Conservation (phyloP, 768 basidiomycete genomes). For the Lactarius trivialis region DNA sequence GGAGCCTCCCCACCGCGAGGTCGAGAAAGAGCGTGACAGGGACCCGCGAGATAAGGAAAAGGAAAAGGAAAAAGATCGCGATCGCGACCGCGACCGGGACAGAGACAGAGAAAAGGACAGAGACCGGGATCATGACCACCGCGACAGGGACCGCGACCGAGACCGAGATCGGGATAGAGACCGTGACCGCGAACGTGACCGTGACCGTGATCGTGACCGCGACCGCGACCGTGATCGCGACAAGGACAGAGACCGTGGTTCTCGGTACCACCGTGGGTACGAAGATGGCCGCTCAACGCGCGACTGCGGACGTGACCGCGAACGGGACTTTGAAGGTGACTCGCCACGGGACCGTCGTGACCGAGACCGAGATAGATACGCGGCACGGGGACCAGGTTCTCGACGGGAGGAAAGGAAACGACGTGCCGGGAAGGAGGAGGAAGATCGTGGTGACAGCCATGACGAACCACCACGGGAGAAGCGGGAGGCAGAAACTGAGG, state of each 20-base stretch:
- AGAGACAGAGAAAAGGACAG: constrained; percentile 12
- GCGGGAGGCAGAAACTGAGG: constrained; percentile 38
- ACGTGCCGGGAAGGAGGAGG: constrained; percentile 35
- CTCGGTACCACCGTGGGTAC: constrained; percentile 22
- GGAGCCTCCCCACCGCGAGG: constrained; percentile 44
- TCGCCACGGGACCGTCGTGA: constrained; percentile 29
- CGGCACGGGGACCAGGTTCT: constrained; percentile 49
- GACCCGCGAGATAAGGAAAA: constrained; percentile 36
- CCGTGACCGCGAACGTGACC: constrained; percentile 28
- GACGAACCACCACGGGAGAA: constrained; percentile 29
- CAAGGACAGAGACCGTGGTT: constrained; percentile 17
- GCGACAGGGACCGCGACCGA: constrained; percentile 23
- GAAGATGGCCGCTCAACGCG: constrained; percentile 22
- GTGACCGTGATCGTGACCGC: constrained; percentile 29
- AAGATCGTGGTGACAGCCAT: constrained; percentile 51
- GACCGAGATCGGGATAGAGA: constrained; percentile 30
- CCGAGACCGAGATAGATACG: constrained; percentile 37
- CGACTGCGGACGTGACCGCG: constrained; percentile 28
- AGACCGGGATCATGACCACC: constrained; percentile 20
- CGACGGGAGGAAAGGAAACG: constrained; percentile 47
- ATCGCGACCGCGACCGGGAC: constrained; percentile 28
- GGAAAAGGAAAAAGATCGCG: constrained; percentile 31
- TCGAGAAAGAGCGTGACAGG: constrained; percentile 27
- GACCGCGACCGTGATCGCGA: constrained; percentile 25
- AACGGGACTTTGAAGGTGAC: constrained; percentile 28